Conservation (phyloP, 129 eudicot species). For the Oenanthe sinensis region DNA sequence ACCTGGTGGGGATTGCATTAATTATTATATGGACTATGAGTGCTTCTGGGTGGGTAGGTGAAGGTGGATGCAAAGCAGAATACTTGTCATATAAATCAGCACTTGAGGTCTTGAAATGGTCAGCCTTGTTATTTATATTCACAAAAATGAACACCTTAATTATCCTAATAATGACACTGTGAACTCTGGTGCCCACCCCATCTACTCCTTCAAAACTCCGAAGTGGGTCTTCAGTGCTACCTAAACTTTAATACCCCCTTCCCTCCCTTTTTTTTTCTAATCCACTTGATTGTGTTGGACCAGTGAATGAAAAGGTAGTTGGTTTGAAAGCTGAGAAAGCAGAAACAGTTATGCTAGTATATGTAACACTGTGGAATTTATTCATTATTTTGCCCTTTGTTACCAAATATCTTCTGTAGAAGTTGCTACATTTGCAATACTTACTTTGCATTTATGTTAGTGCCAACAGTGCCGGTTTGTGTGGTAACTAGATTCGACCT, state of each 20-base stretch:
- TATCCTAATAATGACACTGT: background rate
- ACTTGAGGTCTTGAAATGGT: background rate
- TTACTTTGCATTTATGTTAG: background rate
- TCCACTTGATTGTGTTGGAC: background rate
- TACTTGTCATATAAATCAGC: background rate
- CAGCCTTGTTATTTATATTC: background rate
- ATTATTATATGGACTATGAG: background rate
- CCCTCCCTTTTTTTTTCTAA: background rate
- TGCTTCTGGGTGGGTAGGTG: conserved; percentile 6
- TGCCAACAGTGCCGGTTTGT: background rate
- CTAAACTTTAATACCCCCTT: background rate
- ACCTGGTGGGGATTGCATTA: conserved; percentile 2
- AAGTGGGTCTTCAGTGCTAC: background rate
- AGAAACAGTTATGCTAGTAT: background rate
- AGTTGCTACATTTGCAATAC: background rate
- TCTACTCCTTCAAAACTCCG: background rate
- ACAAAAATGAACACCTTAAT: background rate
- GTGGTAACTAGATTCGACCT: background rate
- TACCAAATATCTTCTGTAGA: background rate
- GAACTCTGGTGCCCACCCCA: background rate
- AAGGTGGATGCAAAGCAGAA: background rate
- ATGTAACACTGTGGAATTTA: no score
- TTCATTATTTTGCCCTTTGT: background rate
- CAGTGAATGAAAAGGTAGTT: background rate
- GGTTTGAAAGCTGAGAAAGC: background rate